Evolutionary conservation across 2,329 filamentous ascomycete species (phyloP).

Genomic region (Harringtonia aguacate): DNA sequence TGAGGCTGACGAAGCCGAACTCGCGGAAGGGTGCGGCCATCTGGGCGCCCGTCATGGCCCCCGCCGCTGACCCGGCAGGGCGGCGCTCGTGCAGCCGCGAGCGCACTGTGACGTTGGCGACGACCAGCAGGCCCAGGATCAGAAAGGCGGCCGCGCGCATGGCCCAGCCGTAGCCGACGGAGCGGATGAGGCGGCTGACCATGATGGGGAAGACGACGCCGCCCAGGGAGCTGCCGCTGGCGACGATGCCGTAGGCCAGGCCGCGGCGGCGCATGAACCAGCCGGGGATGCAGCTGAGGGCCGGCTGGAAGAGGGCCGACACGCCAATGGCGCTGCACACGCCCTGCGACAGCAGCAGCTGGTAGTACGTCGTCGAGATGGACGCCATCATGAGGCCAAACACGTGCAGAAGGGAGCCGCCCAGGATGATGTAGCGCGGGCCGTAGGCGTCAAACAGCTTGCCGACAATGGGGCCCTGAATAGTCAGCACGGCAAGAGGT

Average conservation of each 20-base stretch:
- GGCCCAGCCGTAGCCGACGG: constrained; percentile 18
- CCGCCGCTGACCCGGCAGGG: background rate
- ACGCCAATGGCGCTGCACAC: constrained; percentile 14
- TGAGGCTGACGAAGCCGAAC: constrained; percentile 11
- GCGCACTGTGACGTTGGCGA: constrained; percentile 16
- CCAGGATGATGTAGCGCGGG: constrained; percentile 36
- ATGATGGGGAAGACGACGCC: constrained; percentile 20
- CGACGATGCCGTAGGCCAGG: constrained; percentile 14
- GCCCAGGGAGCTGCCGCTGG: constrained; percentile 16
- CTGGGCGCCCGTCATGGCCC: background rate
- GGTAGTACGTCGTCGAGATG: constrained; percentile 23
- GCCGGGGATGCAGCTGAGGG: constrained; percentile 11
- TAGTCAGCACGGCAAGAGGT: background rate
- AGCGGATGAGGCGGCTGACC: constrained; percentile 14
- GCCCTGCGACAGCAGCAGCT: constrained; percentile 18
- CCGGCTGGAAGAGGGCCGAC: constrained; percentile 13
- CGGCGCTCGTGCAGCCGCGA: constrained; percentile 8
- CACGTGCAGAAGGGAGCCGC: constrained; percentile 39
- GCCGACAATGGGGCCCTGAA: constrained; percentile 44
- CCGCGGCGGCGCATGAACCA: constrained; percentile 16
- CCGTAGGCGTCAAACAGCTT: constrained; percentile 47
- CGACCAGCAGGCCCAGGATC: constrained; percentile 15
- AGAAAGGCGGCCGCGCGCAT: constrained; percentile 18
- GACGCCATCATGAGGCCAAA: constrained; percentile 49
- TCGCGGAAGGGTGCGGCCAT: constrained; percentile 13